Evolutionary conservation across 371 early-diverging fungal genomes (phyloP), one percentile per base, ranked within the genome.

Genomic region (Mucor saturninus): DNA sequence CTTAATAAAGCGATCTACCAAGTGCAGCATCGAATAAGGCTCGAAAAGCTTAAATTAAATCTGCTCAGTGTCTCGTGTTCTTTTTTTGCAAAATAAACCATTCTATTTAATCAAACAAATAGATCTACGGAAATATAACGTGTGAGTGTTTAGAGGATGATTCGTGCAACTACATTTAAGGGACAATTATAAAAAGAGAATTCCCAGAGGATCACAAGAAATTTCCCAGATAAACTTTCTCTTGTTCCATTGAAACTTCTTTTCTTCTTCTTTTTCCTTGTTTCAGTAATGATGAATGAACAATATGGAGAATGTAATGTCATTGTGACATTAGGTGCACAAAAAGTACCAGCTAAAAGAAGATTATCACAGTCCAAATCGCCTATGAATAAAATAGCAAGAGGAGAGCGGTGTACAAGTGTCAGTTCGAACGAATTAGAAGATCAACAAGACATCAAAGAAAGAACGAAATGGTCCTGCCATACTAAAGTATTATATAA

Each of bases 401-500:
- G 40, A 61, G 9, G 14, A 35, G 14, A 31, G 29, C 6, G 31
- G 10, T 4, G 30, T n/a, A 11, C 9, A 13, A 46, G 32, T 26
- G 15, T 13, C 48, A 37, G 21, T 45, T 26, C 35, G n/a, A 21
- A n/a, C 37, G 39, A 21, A 4, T 21, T 42, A 2, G 40, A 48
- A 31, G 40, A 57, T 3, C 39, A 59, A 54, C 10, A 21, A 9
- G 40, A 39, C 8, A 40, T 48, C 6, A 11, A 51, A 32, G n/a
- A 55, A n/a, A 42, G 54, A 15, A 52, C 45, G 8, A 54, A 56
- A 21, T 76, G 77, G 77, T 30, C 64, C 11, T 69, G 71, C 64
- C 73, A 79, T 62, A 79, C 74, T 49, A 31, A 55, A 10, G 65
- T 79, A 2, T 57, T 79, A 5, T 39, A 70, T 11, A 59, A 56